Evolutionary conservation across 768 basidiomycete genomes (phyloP).

Genomic region (Leccinum subgranulosum): DNA sequence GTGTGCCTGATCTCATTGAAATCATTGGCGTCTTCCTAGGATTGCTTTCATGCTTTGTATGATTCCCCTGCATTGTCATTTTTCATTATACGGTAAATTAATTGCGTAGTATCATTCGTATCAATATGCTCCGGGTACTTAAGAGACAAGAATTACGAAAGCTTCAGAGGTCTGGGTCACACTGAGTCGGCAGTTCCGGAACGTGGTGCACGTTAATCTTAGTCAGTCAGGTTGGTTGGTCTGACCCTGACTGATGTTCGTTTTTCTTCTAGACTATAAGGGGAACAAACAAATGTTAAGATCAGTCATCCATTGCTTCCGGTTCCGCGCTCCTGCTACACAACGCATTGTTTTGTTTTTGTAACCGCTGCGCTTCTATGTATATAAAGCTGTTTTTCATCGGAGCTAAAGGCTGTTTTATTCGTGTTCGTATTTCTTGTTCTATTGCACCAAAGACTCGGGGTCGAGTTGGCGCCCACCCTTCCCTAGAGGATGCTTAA

Average conservation of each 20-base stretch:
- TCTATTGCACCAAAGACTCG: neutral
- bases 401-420: neutral
- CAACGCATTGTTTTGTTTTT: neutral
- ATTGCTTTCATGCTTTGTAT: neutral
- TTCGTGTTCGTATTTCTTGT: neutral
- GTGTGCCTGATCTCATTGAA: neutral
- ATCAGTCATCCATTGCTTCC: neutral
- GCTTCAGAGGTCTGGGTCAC: neutral
- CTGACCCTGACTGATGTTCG: neutral
- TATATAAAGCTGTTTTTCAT: neutral
- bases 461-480: neutral
- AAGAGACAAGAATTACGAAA: neutral
- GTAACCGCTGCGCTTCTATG: neutral
- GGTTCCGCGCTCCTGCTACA: neutral
- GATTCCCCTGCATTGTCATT: conserved; percentile 3
- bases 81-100: neutral
- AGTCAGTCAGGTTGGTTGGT: neutral
- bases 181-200: neutral
- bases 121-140: neutral
- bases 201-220: neutral
- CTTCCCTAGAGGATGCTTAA: neutral
- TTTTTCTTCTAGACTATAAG: neutral
- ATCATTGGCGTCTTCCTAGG: neutral
- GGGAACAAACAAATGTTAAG: neutral
- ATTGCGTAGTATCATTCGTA: neutral